phyloP scores from a whole-genome alignment of 495 filamentous ascomycete genomes.

The Tetracladium setigerum region DNA sequence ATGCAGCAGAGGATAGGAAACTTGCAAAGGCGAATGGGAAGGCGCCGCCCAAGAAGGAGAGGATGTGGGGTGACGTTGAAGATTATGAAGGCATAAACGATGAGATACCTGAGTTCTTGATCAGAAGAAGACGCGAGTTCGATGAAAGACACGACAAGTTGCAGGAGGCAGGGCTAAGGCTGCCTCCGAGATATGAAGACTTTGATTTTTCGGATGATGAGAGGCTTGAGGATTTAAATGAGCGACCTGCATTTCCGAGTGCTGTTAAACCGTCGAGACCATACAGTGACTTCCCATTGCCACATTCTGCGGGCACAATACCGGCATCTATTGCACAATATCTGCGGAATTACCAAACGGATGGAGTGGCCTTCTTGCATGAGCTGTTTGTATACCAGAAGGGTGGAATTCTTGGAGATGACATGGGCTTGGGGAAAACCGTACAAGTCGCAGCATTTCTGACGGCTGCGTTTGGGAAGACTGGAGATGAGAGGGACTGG shows the following conservation, averaged over 20 bases:
- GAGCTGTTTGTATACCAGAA: conserved; percentile 86
- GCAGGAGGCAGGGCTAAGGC: conserved; percentile 58
- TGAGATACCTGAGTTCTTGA: conserved; percentile 37
- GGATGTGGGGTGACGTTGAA: conserved; percentile 12
- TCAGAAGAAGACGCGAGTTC: conserved; percentile 48
- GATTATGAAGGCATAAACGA: conserved; percentile 24
- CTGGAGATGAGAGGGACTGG: conserved; percentile 77
- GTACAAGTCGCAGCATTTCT: conserved; percentile 95
- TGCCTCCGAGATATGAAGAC: conserved; percentile 75
- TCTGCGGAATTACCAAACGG: conserved; percentile 84
- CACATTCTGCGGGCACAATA: conserved; percentile 72
- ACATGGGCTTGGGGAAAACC: conserved; percentile 97
- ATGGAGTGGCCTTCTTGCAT: conserved; percentile 82
- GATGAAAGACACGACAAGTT: conserved; percentile 49
- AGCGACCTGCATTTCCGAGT: conserved; percentile 60
- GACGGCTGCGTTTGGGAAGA: conserved; percentile 90
- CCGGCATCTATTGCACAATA: conserved; percentile 90
- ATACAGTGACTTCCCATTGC: conserved; percentile 70
- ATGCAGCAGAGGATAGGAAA: conserved; percentile 11
- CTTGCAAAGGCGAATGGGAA: conserved; percentile 7
- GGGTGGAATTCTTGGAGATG: conserved; percentile 85
- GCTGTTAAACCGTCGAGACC: conserved; percentile 49
- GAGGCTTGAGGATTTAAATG: conserved; percentile 48
- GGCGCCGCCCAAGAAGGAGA: conserved; percentile 10
- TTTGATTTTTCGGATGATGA: conserved; percentile 88